Conservation (phyloP, 176 grass and related monocot species). For the Cenchrus purpureus region DNA sequence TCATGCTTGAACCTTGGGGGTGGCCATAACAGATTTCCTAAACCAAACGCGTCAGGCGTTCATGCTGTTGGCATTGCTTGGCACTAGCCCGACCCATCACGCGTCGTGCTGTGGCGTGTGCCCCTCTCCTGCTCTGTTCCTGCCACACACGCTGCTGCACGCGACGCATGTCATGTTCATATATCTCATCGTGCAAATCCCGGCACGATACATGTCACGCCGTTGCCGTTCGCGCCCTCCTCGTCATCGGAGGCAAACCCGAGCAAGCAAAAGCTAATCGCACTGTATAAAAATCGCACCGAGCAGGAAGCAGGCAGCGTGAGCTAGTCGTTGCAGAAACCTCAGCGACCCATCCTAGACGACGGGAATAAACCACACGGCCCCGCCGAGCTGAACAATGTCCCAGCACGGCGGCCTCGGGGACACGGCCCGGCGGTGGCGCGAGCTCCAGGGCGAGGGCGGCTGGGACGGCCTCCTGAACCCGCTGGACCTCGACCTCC, state of each 20-base stretch:
- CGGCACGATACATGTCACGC: conserved; percentile 22
- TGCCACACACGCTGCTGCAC: background rate
- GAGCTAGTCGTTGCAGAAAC: background rate
- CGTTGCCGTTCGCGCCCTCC: conserved; percentile 7
- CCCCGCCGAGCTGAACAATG: background rate
- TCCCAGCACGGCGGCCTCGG: conserved; percentile 38
- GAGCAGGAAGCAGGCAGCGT: background rate
- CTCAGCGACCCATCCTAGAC: background rate
- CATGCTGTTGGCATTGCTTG: conserved; percentile 32
- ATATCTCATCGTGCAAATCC: background rate
- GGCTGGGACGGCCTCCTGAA: conserved; percentile 64
- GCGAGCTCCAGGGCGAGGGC: conserved; percentile 61
- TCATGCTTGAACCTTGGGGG: background rate
- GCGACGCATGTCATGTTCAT: background rate
- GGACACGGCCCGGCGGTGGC: conserved; percentile 60
- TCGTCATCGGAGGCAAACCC: background rate
- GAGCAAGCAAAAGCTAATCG: background rate
- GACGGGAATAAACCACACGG: background rate
- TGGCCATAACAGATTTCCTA: conserved; percentile 18
- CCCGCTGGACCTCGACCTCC: conserved; percentile 76
- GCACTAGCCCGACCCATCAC: background rate
- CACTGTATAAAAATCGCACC: conserved; percentile 10
- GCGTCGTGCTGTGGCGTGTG: background rate
- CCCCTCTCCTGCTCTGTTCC: background rate
- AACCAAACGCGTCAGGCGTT: background rate